These are phyloP conservation scores for Solanum gracilifrons DNA, from an alignment of 257 asterid genomes.

Conservation along the genomic window DNA sequence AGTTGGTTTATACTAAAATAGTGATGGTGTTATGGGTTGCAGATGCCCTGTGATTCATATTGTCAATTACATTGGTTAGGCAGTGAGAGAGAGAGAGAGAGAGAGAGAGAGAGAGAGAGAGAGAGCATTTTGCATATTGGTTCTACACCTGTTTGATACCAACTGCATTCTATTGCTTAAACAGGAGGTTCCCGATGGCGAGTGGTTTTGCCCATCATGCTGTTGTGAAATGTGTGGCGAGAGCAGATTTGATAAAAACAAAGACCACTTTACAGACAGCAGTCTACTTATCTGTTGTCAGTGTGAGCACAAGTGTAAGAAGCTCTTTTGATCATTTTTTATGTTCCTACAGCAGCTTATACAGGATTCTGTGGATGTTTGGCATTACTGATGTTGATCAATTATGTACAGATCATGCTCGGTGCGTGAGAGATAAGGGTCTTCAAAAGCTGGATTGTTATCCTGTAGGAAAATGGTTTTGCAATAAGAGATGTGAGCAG, in stretches of 20 bases:
- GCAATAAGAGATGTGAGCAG: conserved; percentile 48
- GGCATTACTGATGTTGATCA: background rate
- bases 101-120: background rate
- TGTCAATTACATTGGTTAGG: background rate
- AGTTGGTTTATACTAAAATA: background rate
- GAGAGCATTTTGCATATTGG: conserved; percentile 1
- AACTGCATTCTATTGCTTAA: conserved; percentile 3
- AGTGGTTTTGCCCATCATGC: conserved; percentile 84
- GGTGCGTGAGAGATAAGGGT: conserved; percentile 35
- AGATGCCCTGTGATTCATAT: background rate
- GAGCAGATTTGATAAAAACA: conserved; percentile 11
- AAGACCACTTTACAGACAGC: conserved; percentile 15
- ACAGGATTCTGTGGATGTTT: background rate
- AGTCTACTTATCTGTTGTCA: conserved; percentile 36
- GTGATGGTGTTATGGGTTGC: background rate
- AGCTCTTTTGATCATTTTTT: background rate
- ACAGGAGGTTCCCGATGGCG: conserved; percentile 66
- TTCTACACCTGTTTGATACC: background rate
- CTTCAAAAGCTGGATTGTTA: conserved; percentile 2
- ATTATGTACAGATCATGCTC: conserved; percentile 45
- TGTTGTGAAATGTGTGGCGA: conserved; percentile 56
- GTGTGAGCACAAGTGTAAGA: conserved; percentile 72
- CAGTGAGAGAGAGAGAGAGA: background rate
- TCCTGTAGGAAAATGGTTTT: conserved; percentile 46
- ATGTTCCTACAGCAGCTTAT: background rate